Conservation (phyloP, 768 basidiomycete species). For the Pisolithus tinctorius region DNA sequence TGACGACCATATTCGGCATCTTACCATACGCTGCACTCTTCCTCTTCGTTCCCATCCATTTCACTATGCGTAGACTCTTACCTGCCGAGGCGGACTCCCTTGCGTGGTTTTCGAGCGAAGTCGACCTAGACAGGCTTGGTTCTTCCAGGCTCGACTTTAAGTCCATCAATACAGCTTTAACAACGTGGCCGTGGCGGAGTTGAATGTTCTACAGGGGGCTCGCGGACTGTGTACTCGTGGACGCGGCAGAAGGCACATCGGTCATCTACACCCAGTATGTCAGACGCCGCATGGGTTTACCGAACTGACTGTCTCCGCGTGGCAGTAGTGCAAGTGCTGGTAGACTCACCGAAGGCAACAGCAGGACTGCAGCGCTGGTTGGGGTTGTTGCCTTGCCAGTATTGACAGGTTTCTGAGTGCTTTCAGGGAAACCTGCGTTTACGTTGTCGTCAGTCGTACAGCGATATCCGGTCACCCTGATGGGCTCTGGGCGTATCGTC, state of each 20-base stretch:
- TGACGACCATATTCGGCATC: too few species aligned
- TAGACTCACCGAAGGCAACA: background rate
- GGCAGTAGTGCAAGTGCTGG: background rate
- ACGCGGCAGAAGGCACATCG: slow-evolving; percentile 19
- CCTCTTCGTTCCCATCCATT: too few species aligned
- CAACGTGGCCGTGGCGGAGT: too few species aligned
- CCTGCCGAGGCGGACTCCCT: slow-evolving; percentile 42
- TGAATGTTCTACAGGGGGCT: too few species aligned
- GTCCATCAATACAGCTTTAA: slow-evolving; percentile 62
- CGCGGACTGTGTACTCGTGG: too few species aligned
- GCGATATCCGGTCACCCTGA: slow-evolving; percentile 50
- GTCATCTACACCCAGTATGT: slow-evolving; percentile 44
- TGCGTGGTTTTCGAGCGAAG: slow-evolving; percentile 2
- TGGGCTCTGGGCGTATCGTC: slow-evolving; percentile 39
- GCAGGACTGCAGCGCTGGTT: slow-evolving; percentile 24
- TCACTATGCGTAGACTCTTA: slow-evolving; percentile 52
- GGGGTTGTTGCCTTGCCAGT: slow-evolving; percentile 42
- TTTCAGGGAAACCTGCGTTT: slow-evolving; percentile 55
- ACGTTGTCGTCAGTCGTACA: slow-evolving; percentile 39
- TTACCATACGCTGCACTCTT: too few species aligned
- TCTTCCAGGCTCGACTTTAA: slow-evolving; percentile 83
- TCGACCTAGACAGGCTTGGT: slow-evolving; percentile 30
- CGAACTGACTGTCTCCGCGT: background rate
- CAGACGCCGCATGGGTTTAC: too few species aligned
- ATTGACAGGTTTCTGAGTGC: slow-evolving; percentile 44